Evolutionary conservation across 352 stramenopile species (phyloP), one percentile per base, ranked within the genome.

Genomic region (Hyaloperonospora brassicae): DNA sequence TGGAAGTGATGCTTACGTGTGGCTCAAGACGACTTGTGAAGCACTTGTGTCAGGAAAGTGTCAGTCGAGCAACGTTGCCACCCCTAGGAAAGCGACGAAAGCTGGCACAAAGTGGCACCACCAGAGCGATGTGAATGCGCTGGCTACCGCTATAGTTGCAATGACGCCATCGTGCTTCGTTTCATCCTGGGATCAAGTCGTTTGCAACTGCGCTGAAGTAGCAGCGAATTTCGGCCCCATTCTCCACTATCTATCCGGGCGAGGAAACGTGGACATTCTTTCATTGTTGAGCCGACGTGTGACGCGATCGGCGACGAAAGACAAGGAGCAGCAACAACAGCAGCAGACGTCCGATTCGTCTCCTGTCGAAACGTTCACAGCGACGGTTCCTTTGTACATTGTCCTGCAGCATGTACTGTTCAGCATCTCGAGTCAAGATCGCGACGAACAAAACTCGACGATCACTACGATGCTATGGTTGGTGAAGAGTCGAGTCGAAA

Each of bases 211-310:
- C 25, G n/a, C 58, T 1, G 50, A 64, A 5, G 43, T 75, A 34
- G 62, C 25, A 0, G 64, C 72, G 6, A 65, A 71, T 0, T 75
- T 69, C n/a, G 54, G 54, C 0, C 65, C 59, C 23, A 52, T 85
- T 12, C 52, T 79, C 25, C 66, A 86, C 25, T 89, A 83, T 55
- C 43, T 89, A n/a, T 64, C 58, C 14, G 61, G 63, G 12, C 69
- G 61, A 31, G 68, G 65, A 47, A 61, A 80, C 13, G 48, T 76
- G 11, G 68, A 82, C 54, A 57, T 87, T n/a, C 8, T 77, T 8
- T 59, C 57, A 2, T 36, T 81, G 2, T 21, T 69, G 23, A 27
- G 14, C 22, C 22, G 38, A 11, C 25, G 11, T 23, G 41, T 48
- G 11, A 36, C 34, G 1, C 40, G 12, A 2, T 1, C 24, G 3